Conservation (phyloP, 1,139 yeast genomes). For the Debaryomyces nepalensis region DNA sequence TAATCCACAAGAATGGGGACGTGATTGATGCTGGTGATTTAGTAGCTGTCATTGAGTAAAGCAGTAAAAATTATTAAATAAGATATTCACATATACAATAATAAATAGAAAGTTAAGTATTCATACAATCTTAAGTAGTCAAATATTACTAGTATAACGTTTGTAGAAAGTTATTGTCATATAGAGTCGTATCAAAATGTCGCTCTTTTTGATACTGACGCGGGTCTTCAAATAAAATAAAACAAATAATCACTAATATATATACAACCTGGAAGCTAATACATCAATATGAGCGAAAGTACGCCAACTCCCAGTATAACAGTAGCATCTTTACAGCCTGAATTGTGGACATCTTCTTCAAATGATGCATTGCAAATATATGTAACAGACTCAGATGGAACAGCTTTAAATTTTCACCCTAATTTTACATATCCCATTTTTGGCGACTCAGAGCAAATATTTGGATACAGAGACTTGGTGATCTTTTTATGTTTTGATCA, state of each 20-base stretch:
- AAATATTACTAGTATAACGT: too few species aligned
- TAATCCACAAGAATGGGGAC: conserved; percentile 84
- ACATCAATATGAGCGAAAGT: conserved; percentile 5
- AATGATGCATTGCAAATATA: conserved; percentile 63
- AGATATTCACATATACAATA: background rate
- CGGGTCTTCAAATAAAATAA: background rate
- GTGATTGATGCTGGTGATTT: conserved; percentile 96
- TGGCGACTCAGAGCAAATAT: conserved; percentile 89
- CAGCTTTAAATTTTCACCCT: conserved; percentile 66
- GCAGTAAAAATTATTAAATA: background rate
- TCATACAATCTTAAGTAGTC: too few species aligned
- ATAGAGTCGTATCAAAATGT: too few species aligned
- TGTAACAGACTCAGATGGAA: conserved; percentile 57
- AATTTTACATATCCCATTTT: conserved; percentile 87
- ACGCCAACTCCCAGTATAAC: conserved; percentile 12
- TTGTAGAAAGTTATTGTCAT: too few species aligned
- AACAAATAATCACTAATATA: background rate
- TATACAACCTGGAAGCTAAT: background rate
- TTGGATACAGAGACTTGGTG: conserved; percentile 75
- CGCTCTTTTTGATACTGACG: conserved; percentile 5
- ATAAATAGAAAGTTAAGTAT: too few species aligned
- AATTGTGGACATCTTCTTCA: conserved; percentile 70
- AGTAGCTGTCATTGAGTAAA: conserved; percentile 70
- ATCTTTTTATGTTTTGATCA: conserved; percentile 54
- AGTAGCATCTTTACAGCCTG: conserved; percentile 48